Conservation (phyloP, 1,139 yeast genomes). For the Kodamaea plutei region DNA sequence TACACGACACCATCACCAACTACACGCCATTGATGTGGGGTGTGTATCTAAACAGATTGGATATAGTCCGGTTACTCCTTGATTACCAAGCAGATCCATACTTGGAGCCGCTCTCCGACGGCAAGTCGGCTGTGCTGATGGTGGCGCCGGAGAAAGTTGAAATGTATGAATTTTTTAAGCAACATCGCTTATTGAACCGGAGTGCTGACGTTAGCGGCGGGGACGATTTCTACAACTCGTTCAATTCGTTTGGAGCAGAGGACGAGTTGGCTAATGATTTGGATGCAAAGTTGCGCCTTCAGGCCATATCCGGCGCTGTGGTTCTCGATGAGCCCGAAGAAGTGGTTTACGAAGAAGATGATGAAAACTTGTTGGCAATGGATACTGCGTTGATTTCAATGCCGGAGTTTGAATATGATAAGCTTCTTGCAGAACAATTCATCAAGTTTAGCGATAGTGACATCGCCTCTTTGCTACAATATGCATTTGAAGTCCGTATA, state of each 20-base stretch:
- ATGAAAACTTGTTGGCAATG: slow-evolving; percentile 26
- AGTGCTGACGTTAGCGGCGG: slow-evolving; percentile 12
- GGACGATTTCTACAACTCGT: slow-evolving; percentile 17
- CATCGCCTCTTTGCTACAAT: slow-evolving; percentile 57
- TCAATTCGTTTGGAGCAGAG: too few relatives aligned
- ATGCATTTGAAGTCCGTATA: slow-evolving; percentile 43
- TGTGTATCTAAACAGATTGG: slow-evolving; percentile 35
- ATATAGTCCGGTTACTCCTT: slow-evolving; percentile 31
- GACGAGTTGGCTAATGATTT: slow-evolving; percentile 40
- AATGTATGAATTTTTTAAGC: slow-evolving; percentile 35
- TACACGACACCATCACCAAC: slow-evolving; percentile 29
- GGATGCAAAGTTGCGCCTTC: slow-evolving; percentile 43
- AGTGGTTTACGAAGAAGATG: slow-evolving; percentile 30
- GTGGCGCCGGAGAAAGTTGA: slow-evolving; percentile 29
- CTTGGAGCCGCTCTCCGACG: slow-evolving; percentile 27
- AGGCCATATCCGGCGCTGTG: slow-evolving; percentile 36
- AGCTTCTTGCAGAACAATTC: slow-evolving; percentile 42
- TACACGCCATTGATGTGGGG: slow-evolving; percentile 51
- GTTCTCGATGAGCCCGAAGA: slow-evolving; percentile 22
- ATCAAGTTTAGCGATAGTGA: slow-evolving; percentile 65
- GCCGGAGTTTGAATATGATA: slow-evolving; percentile 45
- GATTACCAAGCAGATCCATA: slow-evolving; percentile 43
- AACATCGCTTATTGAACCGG: slow-evolving; percentile 39
- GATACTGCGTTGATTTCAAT: slow-evolving; percentile 28
- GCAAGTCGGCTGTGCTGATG: slow-evolving; percentile 31